Evolutionary conservation across 2,329 filamentous ascomycete genomes (phyloP), one percentile per base, ranked within the genome.

Genomic region (Colletotrichum spinosum): DNA sequence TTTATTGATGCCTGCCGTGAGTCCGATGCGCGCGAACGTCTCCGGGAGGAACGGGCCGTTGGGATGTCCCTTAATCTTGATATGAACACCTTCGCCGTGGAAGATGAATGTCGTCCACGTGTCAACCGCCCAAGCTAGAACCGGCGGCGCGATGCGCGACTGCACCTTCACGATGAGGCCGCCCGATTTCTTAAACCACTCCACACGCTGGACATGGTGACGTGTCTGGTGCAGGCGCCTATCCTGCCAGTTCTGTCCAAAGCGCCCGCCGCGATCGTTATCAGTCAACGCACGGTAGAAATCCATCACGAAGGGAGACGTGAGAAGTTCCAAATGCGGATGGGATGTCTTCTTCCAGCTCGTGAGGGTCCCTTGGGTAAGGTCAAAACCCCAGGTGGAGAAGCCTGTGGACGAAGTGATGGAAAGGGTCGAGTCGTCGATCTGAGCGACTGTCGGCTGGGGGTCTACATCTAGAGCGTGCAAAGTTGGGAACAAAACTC

Each of bases 251-350:
- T 89, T 82, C 55, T 80, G 77, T 1, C 87, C 88, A 68, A 86
- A 85, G 13, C 80, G 76, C 7, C 80, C 78, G 0, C 84, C 84
- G 4, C 81, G 79, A 72, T 92, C 89, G 72, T 91, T 91, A 76
- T 91, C 88, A 0, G 89, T 91, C 42, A 85, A 80, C 0, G 90
- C 85, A 44, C 89, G 88, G 79, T 89, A 91, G 72, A 92, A 85
- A 67, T 83, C 81, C 45, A 89, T 78, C 2, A 75, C 68, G 2
- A 83, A 70, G 1, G 83, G 81, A 37, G 79, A 72, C 4, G 79
- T 80, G 53, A 86, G 77, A 35, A 85, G 71, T 68, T 83, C 82
- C 33, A 67, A 60, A 8, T 72, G 52, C 0, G 73, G 71, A 3
- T 69, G 59, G 3, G 65, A 55, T 2, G 72, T 69, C 11, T 81